Evolutionary conservation across 306 rosid genomes (phyloP).

Genomic region (Sicyos edulis): DNA sequence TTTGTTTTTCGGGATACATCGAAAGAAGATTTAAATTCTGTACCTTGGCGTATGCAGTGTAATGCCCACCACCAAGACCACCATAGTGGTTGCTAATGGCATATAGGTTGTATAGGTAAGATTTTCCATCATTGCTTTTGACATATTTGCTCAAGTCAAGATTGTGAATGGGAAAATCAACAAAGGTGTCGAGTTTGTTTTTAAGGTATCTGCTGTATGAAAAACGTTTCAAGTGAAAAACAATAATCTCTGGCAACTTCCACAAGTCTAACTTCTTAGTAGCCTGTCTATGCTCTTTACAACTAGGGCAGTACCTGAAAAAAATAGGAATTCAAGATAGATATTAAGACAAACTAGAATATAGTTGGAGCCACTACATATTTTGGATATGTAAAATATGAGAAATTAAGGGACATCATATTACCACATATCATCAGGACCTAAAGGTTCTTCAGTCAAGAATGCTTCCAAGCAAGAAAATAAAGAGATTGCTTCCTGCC

Average conservation of each 20-base stretch:
- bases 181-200: slow-evolving; percentile 93
- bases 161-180: slow-evolving; percentile 82
- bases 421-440: slow-evolving; percentile 99
- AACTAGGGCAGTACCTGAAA: slow-evolving; percentile 85
- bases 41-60: slow-evolving; percentile 95
- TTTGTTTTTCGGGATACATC: not conserved
- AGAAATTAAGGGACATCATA: not conserved
- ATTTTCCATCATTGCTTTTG: slow-evolving; percentile 61
- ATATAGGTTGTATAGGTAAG: slow-evolving; percentile 65
- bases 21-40: not conserved
- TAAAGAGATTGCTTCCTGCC: slow-evolving; percentile 87
- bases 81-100: slow-evolving; percentile 99
- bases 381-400: not conserved
- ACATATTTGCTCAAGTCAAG: slow-evolving; percentile 90
- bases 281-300: slow-evolving; percentile 98
- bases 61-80: slow-evolving; percentile 96
- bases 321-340: not conserved
- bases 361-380: slow-evolving; percentile 16
- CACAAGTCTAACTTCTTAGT: slow-evolving; percentile 96
- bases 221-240: slow-evolving; percentile 92
- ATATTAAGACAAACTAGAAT: slow-evolving; percentile 11
- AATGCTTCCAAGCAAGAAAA: slow-evolving; percentile 97
- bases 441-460: slow-evolving; percentile 93
- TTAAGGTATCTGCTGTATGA: slow-evolving; percentile 91
- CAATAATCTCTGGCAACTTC: slow-evolving; percentile 93